phyloP scores from a whole-genome alignment of 805 yeast species.

The Metschnikowia arizonensis region DNA sequence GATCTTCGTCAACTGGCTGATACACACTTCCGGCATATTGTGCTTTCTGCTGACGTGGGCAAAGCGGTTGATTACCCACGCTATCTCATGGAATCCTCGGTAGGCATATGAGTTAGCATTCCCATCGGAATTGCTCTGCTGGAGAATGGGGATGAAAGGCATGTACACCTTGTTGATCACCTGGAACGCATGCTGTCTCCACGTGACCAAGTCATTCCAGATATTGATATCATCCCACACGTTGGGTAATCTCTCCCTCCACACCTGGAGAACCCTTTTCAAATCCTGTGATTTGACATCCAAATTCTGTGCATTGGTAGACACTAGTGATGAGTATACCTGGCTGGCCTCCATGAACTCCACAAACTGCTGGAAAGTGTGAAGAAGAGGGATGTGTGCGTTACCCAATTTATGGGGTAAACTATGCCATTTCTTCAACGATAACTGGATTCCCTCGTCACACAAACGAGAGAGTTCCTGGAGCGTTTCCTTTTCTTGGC shows the following conservation, averaged over 20 bases:
- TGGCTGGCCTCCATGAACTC: constrained; percentile 97
- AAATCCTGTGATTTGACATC: constrained; percentile 92
- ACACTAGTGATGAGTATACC: constrained; percentile 78
- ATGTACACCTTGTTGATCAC: constrained; percentile 91
- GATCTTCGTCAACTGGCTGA: constrained; percentile 85
- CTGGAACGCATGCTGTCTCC: constrained; percentile 98
- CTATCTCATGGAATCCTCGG: constrained; percentile 97
- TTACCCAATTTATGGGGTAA: constrained; percentile 71
- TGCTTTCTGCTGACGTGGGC: constrained; percentile 98
- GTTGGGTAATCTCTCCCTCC: constrained; percentile 97
- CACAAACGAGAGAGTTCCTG: constrained; percentile 82
- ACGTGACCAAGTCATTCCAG: constrained; percentile 96
- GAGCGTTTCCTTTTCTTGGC: constrained; percentile 81
- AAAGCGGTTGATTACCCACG: constrained; percentile 96
- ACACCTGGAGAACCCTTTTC: constrained; percentile 90
- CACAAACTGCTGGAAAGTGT: constrained; percentile 94
- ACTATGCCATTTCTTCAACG: constrained; percentile 89
- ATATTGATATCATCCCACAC: constrained; percentile 95
- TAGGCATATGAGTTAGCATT: constrained; percentile 90
- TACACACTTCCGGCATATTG: constrained; percentile 94
- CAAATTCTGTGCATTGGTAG: constrained; percentile 87
- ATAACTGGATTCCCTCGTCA: constrained; percentile 94
- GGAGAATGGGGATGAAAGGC: constrained; percentile 85
- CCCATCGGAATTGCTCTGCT: constrained; percentile 60
- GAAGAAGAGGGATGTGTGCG: constrained; percentile 86